phyloP scores from a whole-genome alignment of 2,329 filamentous ascomycete species.

The Fonsecaea monophora region DNA sequence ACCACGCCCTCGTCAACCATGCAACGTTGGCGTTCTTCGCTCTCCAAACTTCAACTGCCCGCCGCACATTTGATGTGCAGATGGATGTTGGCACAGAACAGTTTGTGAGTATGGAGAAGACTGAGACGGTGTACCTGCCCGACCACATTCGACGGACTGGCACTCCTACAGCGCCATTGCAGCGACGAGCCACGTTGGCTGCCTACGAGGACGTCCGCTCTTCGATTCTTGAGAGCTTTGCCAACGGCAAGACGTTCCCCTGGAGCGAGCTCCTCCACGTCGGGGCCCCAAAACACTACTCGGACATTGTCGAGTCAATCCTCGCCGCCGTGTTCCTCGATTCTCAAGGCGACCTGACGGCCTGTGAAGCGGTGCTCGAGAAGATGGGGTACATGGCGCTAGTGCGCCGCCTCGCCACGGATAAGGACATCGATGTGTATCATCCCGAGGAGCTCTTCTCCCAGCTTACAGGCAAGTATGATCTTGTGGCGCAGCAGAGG shows the following conservation, averaged over 20 bases:
- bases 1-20: constrained; percentile 78
- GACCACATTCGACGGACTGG: constrained; percentile 32
- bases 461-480: neutral
- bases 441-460: constrained; percentile 24
- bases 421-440: constrained; percentile 25
- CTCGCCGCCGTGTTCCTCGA: constrained; percentile 87
- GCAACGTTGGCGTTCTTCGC: constrained; percentile 77
- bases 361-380: constrained; percentile 67
- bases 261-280: constrained; percentile 75
- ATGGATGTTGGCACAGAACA: constrained; percentile 43
- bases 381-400: constrained; percentile 64
- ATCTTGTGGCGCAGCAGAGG: constrained; percentile 12
- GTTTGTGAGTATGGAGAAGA: constrained; percentile 40
- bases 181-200: constrained; percentile 23
- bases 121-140: constrained; percentile 24
- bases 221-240: constrained; percentile 60
- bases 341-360: constrained; percentile 64
- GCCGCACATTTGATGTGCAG: constrained; percentile 21
- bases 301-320: constrained; percentile 80
- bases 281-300: constrained; percentile 76
- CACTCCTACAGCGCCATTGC: constrained; percentile 4
- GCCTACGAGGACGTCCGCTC: constrained; percentile 57
- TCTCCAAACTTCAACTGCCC: constrained; percentile 13
- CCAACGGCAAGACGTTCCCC: constrained; percentile 66
- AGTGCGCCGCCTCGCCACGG: constrained; percentile 34